Evolutionary conservation across 805 yeast species (phyloP).

Genomic region (Candida tibetensis): DNA sequence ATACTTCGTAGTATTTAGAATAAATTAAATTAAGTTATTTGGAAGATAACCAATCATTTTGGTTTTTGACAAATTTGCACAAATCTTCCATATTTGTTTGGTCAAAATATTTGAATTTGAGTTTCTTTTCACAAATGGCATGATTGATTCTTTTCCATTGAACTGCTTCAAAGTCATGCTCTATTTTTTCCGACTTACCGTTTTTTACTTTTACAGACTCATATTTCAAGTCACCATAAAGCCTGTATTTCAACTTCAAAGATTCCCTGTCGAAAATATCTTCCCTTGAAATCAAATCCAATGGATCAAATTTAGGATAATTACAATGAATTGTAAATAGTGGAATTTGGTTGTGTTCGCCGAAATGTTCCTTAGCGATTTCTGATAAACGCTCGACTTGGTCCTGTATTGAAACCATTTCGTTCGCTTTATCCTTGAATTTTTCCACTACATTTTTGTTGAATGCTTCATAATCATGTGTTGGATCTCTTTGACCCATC

Average conservation of each 20-base stretch:
- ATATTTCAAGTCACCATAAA: conserved; percentile 25
- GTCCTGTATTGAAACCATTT: conserved; percentile 13
- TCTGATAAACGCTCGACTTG: conserved; percentile 24
- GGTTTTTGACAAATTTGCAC: conserved; percentile 27
- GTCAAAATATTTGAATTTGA: conserved; percentile 24
- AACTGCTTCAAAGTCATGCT: conserved; percentile 28
- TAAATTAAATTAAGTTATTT: background rate
- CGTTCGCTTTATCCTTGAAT: conserved; percentile 2
- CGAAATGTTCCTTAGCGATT: conserved; percentile 17
- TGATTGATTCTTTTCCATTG: conserved; percentile 30
- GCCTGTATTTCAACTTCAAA: conserved; percentile 24
- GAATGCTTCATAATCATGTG: conserved; percentile 8
- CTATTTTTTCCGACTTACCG: conserved; percentile 2
- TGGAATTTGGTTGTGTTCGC: conserved; percentile 17
- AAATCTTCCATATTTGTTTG: conserved; percentile 18
- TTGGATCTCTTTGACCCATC: conserved; percentile 15
- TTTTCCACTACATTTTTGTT: conserved; percentile 7
- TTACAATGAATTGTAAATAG: conserved; percentile 34
- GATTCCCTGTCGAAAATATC: conserved; percentile 25
- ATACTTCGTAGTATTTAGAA: too few relatives aligned
- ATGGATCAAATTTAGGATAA: conserved; percentile 36
- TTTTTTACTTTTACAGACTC: conserved; percentile 9
- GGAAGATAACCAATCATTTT: conserved; percentile 27
- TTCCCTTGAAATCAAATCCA: conserved; percentile 19
- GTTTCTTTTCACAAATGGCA: conserved; percentile 24